Base-by-base conservation (phyloP, 1,139 yeast species). In the Meyerozyma smithsonii region DNA sequence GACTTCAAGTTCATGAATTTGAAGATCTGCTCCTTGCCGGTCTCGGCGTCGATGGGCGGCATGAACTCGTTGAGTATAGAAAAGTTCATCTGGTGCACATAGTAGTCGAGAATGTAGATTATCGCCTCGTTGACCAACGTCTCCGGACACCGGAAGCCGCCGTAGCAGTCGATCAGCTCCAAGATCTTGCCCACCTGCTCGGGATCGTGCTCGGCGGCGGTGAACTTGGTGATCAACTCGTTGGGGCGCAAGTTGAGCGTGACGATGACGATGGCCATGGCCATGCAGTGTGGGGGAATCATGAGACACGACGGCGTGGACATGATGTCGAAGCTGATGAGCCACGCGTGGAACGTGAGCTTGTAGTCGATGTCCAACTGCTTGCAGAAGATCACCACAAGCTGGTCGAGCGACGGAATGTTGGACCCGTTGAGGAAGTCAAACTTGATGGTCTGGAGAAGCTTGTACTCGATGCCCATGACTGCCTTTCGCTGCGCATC, bases 231-330 rank as follows among this genome's bases (percentile, higher is more conserved):
- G 7, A 46, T 45, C 32, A 72, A 50, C 36, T 69, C 72, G 26
- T 52, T 50, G 1, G 74, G 73, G 40, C 69, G 66, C 35, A 71
- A 54, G 45, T 70, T 69, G 35, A 70, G 58, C 3, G 72, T 56
- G 5, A 72, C 63, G 24, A 70, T 69, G 14, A 71, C 61, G 23
- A 81, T 75, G 1, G 90, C 87, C 41, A 88, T 58, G 0, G 97
- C 94, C 36, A 84, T 78, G 32, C 85, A 75, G 56, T 89, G 95
- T 2, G 90, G 83, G 1, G 97, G 95, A 12, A 79, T 72, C 54
- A 79, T 81, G 30, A 92, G 61, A 14, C 81, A 76, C 15, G 84
- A 69, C 28, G 85, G 86, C 1, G 96, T 81, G 40, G 81, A 76
- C 56, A 83, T 79, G 11, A 84, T 69, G 55, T 92, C 98, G 49